phyloP scores from a whole-genome alignment of 306 rosid genomes.

The Luffa aegyptiaca region DNA sequence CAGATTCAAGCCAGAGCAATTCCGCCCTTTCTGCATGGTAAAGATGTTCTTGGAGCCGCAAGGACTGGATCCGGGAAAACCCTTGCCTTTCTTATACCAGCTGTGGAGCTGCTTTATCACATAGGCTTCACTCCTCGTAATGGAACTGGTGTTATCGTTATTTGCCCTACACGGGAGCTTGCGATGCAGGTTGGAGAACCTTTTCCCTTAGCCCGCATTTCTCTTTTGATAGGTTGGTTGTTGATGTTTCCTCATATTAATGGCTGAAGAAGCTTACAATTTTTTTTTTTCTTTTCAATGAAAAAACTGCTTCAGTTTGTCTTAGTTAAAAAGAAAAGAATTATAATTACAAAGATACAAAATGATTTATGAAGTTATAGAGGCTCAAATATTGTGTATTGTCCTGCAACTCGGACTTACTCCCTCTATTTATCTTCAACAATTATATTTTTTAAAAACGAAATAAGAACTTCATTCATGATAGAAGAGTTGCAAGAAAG shows the following conservation, averaged over 20 bases:
- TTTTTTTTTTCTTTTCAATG: neutral
- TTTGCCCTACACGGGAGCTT: slow-evolving; percentile 94
- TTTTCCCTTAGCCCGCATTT: neutral
- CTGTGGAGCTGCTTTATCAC: slow-evolving; percentile 58
- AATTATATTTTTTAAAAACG: neutral
- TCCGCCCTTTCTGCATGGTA: slow-evolving; percentile 58
- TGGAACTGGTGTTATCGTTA: slow-evolving; percentile 73
- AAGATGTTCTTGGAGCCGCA: slow-evolving; percentile 92
- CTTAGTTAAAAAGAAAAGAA: neutral
- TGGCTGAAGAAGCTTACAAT: neutral
- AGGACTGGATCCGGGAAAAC: slow-evolving; percentile 98
- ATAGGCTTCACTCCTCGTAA: slow-evolving; percentile 51
- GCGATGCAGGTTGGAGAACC: slow-evolving; percentile 68
- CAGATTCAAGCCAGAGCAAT: slow-evolving; percentile 82
- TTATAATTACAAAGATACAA: neutral
- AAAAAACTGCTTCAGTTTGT: too few relatives aligned
- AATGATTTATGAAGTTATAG: neutral
- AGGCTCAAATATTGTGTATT: too few relatives aligned
- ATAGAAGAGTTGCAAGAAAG: neutral
- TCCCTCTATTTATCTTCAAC: neutral
- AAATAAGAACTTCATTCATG: neutral
- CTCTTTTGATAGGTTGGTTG: neutral
- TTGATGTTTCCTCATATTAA: neutral
- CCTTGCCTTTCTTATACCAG: slow-evolving; percentile 86
- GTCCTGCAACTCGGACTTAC: neutral